Base-by-base conservation (phyloP, 805 yeast genomes). In the Lipomyces starkeyi region DNA sequence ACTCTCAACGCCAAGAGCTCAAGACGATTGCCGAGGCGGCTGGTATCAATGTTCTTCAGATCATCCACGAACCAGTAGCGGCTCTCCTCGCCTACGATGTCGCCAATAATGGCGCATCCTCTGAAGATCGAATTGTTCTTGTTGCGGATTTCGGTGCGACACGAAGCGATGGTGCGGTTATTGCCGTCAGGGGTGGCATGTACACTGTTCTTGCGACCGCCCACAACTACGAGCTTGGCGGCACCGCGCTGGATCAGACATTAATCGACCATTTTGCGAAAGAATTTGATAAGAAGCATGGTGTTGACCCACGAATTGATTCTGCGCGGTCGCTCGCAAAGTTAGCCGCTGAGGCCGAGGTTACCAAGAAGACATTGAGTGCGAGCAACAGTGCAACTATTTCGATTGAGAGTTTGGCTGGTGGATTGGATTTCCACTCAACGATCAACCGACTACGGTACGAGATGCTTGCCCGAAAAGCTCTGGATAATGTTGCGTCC, bases 91-190 rank as follows among this genome's bases (percentile, higher is more conserved):
- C 98, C 4, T 94, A 93, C 77, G 86, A 84, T 71, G 80, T 81
- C 64, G 54, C 61, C 35, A 55, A 65, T 17, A 35, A 47, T 14
- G 63, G 40, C 25, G 71, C 73, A 20, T 62, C 66, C 59, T 64
- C 75, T 22, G 81, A 86, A 73, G 97, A 92, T 81, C 89, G 89
- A 83, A 80, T 91, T 68, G 88, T 88, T 76, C 96, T 92, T 61
- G 97, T 95, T 74, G 96, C 97, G 64, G 99, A 95, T 80, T 91
- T 95, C 76, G 99, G 99, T 79, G 98, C 97, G 77, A 85, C 93
- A 74, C 87, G 98, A 81, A 89, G 97, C 55, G 98, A 95, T 78
- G 97, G 93, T 70, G 97, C 98, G 68, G 93, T 95, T 62, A 83
- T 95, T 75, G 88, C 98, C 54, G 91, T 89, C 63, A 88, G 98